Conservation (phyloP, 225 moss, liverwort and hornwort species). For the Pseudoscleropodium purum region DNA sequence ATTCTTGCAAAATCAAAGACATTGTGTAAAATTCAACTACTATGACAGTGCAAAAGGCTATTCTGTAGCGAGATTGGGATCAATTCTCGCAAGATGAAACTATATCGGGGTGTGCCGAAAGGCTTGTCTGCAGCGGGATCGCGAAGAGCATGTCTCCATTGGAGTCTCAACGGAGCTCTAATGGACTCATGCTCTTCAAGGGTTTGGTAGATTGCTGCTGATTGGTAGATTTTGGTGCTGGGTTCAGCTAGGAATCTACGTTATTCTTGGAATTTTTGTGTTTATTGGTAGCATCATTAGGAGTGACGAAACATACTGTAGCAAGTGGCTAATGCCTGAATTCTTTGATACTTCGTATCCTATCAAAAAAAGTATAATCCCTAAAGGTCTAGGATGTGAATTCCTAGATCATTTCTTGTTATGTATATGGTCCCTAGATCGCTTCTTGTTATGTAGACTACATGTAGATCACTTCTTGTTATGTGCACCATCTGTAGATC, state of each 20-base stretch:
- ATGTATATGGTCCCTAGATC: neutral
- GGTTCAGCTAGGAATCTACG: neutral
- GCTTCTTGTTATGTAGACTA: neutral
- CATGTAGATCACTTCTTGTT: neutral
- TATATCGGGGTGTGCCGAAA: neutral
- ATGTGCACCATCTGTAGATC: too few relatives aligned
- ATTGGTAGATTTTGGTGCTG: neutral
- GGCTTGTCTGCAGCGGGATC: neutral
- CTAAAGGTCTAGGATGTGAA: neutral
- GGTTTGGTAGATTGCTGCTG: neutral
- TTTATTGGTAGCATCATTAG: neutral
- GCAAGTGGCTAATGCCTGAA: neutral
- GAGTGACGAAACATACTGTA: neutral
- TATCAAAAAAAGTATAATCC: neutral
- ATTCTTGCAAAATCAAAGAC: neutral
- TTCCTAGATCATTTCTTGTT: neutral
- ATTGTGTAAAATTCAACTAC: neutral
- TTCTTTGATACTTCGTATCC: neutral
- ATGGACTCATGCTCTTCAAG: neutral
- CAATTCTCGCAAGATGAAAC: neutral
- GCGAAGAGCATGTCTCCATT: neutral
- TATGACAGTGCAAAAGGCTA: neutral
- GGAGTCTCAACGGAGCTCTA: neutral
- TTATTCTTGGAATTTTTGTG: neutral
- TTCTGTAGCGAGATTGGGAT: neutral